Percentiles rank a stretch among this genome's conserved stretches.
phyloP scores from a whole-genome alignment of 192 early-diverging fungal species.

The Coemansia sp. region DNA sequence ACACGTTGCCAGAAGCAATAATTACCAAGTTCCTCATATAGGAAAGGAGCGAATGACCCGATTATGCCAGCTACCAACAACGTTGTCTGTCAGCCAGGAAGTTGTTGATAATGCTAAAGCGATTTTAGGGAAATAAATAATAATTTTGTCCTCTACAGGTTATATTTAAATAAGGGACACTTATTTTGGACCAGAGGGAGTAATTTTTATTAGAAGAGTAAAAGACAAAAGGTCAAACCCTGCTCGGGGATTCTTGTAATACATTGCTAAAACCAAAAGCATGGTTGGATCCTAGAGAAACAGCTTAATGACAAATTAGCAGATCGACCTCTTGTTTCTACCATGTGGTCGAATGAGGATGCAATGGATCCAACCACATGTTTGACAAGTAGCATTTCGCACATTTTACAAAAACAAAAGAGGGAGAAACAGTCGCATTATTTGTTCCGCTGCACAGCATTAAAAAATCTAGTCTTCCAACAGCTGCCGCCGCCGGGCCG shows the following conservation, averaged over 20 bases:
- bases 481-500: slow-evolving; percentile 44
- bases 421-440: background rate
- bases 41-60: no score
- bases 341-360: background rate
- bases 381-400: background rate
- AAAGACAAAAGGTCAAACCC: background rate
- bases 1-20: no score
- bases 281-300: no score
- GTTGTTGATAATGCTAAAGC: no score
- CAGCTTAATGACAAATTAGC: background rate
- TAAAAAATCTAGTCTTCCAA: slow-evolving; percentile 18
- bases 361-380: background rate
- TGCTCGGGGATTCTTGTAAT: background rate
- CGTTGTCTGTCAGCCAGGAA: no score
- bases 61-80: no score
- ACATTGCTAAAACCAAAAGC: background rate
- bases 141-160: no score
- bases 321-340: background rate
- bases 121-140: no score
- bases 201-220: background rate
- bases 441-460: no score
- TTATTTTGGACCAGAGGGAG: no score
- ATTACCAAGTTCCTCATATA: no score
- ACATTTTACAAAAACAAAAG: slow-evolving; percentile 2
- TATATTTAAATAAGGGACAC: no score